Conservation (phyloP, 2,329 filamentous ascomycete species). For the Aspergillus alliaceus region DNA sequence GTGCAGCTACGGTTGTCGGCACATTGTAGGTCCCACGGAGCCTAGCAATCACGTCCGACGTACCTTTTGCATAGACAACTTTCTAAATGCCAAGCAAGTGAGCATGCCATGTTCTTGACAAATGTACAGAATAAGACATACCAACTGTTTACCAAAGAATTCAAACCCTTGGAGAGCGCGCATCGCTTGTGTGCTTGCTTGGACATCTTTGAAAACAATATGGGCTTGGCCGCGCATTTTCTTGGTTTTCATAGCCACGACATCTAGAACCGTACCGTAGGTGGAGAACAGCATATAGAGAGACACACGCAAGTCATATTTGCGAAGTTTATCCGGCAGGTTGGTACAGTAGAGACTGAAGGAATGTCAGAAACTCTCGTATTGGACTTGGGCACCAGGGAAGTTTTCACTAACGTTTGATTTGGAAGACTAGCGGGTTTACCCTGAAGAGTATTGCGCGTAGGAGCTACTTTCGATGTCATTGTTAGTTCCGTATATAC, state of each 20-base stretch:
- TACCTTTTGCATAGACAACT: constrained; percentile 87
- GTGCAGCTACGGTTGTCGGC: constrained; percentile 52
- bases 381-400: constrained; percentile 1
- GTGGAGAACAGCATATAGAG: constrained; percentile 94
- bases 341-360: constrained; percentile 83
- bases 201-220: constrained; percentile 82
- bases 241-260: constrained; percentile 82
- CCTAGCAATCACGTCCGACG: constrained; percentile 84
- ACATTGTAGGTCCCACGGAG: constrained; percentile 87
- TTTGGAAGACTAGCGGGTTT: constrained; percentile 60
- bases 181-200: constrained; percentile 93
- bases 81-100: constrained; percentile 54
- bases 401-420: constrained; percentile 63
- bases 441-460: constrained; percentile 40
- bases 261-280: constrained; percentile 87
- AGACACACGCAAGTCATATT: constrained; percentile 79
- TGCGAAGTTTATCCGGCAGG: constrained; percentile 85
- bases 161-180: constrained; percentile 79
- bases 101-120: neutral
- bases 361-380: constrained; percentile 19
- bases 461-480: constrained; percentile 41
- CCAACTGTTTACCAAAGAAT: constrained; percentile 82
- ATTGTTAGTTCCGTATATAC: constrained; percentile 21
- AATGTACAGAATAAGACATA: constrained; percentile 48
- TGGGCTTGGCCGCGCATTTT: constrained; percentile 98